These are phyloP conservation scores for Candida parachauliodes DNA, from an alignment of 805 yeast genomes.

Conservation along the genomic window DNA sequence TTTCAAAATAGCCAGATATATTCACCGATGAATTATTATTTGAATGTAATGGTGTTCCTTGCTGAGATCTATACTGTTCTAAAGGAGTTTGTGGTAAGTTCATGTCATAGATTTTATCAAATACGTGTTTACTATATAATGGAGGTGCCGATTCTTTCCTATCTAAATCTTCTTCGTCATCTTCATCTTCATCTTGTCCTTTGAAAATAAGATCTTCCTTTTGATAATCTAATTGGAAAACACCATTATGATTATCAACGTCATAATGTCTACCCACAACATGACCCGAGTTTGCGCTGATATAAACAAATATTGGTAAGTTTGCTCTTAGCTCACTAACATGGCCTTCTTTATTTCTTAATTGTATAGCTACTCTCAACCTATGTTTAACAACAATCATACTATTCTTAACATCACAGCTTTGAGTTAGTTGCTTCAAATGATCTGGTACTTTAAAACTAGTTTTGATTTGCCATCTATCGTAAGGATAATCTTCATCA, in stretches of 20 bases:
- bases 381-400: conserved; percentile 44
- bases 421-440: conserved; percentile 40
- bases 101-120: conserved; percentile 37
- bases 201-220: conserved; percentile 29
- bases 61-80: conserved; percentile 26
- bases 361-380: conserved; percentile 40
- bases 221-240: conserved; percentile 17
- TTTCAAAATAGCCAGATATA: conserved; percentile 7
- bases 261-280: conserved; percentile 32
- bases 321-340: conserved; percentile 50
- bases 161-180: conserved; percentile 19
- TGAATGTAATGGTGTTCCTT: conserved; percentile 10
- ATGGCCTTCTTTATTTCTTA: conserved; percentile 49
- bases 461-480: conserved; percentile 46
- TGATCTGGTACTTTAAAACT: conserved; percentile 37
- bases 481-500: conserved; percentile 21
- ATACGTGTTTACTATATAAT: conserved; percentile 34
- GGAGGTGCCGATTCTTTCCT: conserved; percentile 40
- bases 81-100: conserved; percentile 31
- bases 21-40: conserved; percentile 9
- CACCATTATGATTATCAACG: conserved; percentile 26
- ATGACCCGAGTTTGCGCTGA: conserved; percentile 38
- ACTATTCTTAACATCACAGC: conserved; percentile 38
- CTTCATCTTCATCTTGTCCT: conserved; percentile 4
- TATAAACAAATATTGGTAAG: conserved; percentile 43